Percentiles rank a stretch among this genome's conserved stretches.
phyloP scores from a whole-genome alignment of 257 asterid species.

The Petrea volubilis region DNA sequence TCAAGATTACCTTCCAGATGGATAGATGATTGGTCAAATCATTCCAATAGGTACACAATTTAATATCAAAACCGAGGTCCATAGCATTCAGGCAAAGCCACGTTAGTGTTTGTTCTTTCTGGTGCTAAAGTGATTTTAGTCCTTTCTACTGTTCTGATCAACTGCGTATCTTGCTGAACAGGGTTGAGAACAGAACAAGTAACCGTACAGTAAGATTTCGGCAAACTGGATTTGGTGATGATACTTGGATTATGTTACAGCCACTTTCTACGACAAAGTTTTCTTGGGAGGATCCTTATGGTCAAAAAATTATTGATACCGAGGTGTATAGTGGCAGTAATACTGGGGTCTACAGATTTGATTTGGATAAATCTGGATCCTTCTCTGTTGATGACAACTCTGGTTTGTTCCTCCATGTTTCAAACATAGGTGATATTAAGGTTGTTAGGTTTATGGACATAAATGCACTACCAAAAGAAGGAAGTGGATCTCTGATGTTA shows the following conservation, averaged over 20 bases:
- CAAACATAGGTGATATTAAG: constrained; percentile 62
- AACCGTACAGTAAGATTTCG: constrained; percentile 55
- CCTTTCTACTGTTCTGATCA: constrained; percentile 25
- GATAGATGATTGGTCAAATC: neutral
- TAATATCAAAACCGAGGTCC: neutral
- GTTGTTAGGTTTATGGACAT: constrained; percentile 71
- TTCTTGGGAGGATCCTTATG: constrained; percentile 93
- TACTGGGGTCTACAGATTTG: constrained; percentile 50
- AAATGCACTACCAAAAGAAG: constrained; percentile 44
- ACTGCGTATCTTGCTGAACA: constrained; percentile 36
- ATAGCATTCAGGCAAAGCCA: constrained; percentile 10
- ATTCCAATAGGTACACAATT: neutral
- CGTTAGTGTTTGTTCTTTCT: neutral
- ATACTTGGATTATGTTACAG: constrained; percentile 65
- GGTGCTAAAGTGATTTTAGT: constrained; percentile 4
- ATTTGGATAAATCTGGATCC: constrained; percentile 62
- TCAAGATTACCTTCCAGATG: neutral
- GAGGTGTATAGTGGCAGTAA: constrained; percentile 43
- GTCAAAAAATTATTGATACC: constrained; percentile 67
- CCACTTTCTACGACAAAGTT: constrained; percentile 77
- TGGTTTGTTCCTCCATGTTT: constrained; percentile 69
- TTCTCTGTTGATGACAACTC: constrained; percentile 48
- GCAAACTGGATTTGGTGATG: constrained; percentile 89
- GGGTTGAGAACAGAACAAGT: constrained; percentile 87
- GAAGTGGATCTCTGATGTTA: constrained; percentile 36